phyloP scores from a whole-genome alignment of 2,329 filamentous ascomycete species.

The Phialocephala sp. region DNA sequence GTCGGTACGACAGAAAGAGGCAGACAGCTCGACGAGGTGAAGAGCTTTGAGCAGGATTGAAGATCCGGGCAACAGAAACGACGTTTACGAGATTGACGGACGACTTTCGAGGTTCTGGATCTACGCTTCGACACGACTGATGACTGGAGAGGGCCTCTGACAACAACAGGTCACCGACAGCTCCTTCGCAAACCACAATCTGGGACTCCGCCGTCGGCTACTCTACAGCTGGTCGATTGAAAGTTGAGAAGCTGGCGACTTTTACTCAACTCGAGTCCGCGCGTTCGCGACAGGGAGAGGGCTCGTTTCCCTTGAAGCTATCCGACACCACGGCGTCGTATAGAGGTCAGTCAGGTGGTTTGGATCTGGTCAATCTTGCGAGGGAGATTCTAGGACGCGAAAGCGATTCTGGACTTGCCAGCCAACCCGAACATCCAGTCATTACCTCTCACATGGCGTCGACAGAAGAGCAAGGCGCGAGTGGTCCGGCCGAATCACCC shows the following conservation, averaged over 20 bases:
- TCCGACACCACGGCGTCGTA: slow-evolving; percentile 29
- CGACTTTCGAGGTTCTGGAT: neutral
- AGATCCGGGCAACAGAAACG: neutral
- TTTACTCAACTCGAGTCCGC: slow-evolving; percentile 31
- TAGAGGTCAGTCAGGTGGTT: slow-evolving; percentile 28
- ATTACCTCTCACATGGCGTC: slow-evolving; percentile 24
- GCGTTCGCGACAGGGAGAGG: slow-evolving; percentile 28
- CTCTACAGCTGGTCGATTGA: neutral
- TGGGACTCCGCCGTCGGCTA: neutral
- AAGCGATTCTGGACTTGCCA: slow-evolving; percentile 14
- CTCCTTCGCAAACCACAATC: neutral
- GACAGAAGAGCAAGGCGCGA: slow-evolving; percentile 29
- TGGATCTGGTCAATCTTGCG: slow-evolving; percentile 37
- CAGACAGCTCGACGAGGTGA: neutral
- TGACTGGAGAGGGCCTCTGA: neutral
- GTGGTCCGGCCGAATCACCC: slow-evolving; percentile 36
- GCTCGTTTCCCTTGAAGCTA: slow-evolving; percentile 23
- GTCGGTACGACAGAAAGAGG: neutral
- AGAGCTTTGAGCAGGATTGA: neutral
- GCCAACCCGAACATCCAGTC: slow-evolving; percentile 8
- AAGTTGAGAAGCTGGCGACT: slow-evolving; percentile 31
- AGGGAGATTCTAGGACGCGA: slow-evolving; percentile 30
- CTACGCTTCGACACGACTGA: neutral
- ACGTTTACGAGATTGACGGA: neutral
- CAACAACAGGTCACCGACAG: neutral